Evolutionary conservation across 768 basidiomycete species (phyloP), one percentile per base, ranked within the genome.

Genomic region (Stropharia rugosoannulata): DNA sequence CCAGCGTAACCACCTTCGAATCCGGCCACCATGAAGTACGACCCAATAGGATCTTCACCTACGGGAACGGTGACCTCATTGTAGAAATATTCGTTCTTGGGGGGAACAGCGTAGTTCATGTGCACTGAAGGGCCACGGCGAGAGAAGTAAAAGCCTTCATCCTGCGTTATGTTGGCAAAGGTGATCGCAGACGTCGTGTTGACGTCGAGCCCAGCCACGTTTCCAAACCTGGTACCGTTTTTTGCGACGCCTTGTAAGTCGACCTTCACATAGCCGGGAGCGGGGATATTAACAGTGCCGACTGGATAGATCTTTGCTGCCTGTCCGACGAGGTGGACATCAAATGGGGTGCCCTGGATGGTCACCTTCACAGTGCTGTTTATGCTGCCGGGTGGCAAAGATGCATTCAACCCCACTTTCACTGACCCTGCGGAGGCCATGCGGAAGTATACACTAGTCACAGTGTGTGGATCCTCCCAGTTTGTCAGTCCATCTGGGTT

Each of bases 11-110:
- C 59, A 0, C 46, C 59, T 12, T 51, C 37, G 36, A 57, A 60
- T 18, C 59, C 59, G 3, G 59, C 59, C 11, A 54, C 59, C 59
- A 60, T 60, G 55, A 60, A 60, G 41, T 60, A 57, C 55, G 59
- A 60, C 0, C 59, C 59, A 22, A 60, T 46, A 35, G 16, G 40
- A 40, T 60, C 59, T 32, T 57, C 38, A 18, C 59, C 55, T 29
- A 43, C 59, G 12, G 59, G 59, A 41, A 60, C 59, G 40, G 59
- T 60, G 39, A 60, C 59, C 25, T 60, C 59, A 40, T 60, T 60
- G 59, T 60, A 60, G 52, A 60, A 60, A 32, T 60, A 60, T 18
- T 60, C 59, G 48, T 15, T 54, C 13, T 46, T 49, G 39, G 55
- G n/a, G 3, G 59, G 59, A 8, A 57, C 52, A 37, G 56, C 57